Evolutionary conservation across 2,329 filamentous ascomycete species (phyloP).

Genomic region (Paecilomyces formosus): DNA sequence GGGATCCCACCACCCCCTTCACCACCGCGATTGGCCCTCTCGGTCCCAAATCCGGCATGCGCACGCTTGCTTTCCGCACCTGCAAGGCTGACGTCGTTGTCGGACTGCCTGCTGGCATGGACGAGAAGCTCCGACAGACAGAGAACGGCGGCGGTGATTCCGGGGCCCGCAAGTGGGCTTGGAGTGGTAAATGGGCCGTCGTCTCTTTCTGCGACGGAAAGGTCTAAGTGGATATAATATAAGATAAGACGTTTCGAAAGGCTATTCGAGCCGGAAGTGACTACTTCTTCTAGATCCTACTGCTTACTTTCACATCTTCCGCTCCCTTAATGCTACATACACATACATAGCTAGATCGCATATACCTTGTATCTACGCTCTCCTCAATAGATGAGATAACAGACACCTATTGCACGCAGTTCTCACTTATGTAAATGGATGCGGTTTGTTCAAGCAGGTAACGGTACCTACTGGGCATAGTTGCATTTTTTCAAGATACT

Average conservation of each 20-base stretch:
- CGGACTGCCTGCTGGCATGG: constrained; percentile 70
- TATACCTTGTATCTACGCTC: not conserved
- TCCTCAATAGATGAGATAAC: not conserved
- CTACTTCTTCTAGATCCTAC: not conserved
- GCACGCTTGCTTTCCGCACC: constrained; percentile 78
- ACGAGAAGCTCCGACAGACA: constrained; percentile 66
- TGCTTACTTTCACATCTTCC: not conserved
- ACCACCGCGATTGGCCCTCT: constrained; percentile 76
- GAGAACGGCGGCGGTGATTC: constrained; percentile 65
- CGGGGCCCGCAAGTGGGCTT: constrained; percentile 77
- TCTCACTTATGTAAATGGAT: not conserved
- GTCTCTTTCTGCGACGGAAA: constrained; percentile 74
- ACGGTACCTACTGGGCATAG: not conserved
- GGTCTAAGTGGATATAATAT: constrained; percentile 11
- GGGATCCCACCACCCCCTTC: constrained; percentile 86
- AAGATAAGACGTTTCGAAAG: not conserved
- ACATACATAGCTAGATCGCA: not conserved
- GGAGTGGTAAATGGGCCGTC: constrained; percentile 96
- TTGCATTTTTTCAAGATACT: not conserved
- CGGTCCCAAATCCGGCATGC: constrained; percentile 71
- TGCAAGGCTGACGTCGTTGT: constrained; percentile 97
- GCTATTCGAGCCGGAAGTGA: not conserved
- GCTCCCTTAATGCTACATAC: not conserved
- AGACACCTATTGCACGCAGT: too few species aligned
- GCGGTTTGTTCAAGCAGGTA: not conserved